phyloP scores from a whole-genome alignment of 2,329 filamentous ascomycete genomes.

The Trichoderma brevicompactum region DNA sequence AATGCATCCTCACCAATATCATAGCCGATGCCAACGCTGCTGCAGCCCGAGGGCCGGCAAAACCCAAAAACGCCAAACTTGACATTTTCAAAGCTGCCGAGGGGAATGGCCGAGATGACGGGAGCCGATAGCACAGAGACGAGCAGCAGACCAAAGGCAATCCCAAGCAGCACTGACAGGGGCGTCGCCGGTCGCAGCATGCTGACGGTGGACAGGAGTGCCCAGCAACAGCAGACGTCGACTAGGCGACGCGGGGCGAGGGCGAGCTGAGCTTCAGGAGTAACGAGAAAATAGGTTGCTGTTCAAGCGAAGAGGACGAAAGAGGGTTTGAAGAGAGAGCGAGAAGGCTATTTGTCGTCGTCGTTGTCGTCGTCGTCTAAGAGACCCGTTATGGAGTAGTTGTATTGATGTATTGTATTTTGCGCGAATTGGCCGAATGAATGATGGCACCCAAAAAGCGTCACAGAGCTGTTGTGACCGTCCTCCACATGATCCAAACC shows the following conservation, averaged over 20 bases:
- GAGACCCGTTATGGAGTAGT: no score
- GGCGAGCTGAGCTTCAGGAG: background rate
- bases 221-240: slow-evolving; percentile 28
- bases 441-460: slow-evolving; percentile 19
- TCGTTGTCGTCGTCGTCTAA: background rate
- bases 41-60: slow-evolving; percentile 71
- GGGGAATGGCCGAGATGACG: slow-evolving; percentile 80
- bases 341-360: background rate
- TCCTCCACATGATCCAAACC: slow-evolving; percentile 21
- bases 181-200: slow-evolving; percentile 94
- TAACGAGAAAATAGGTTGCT: background rate
- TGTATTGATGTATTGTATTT: background rate
- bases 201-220: slow-evolving; percentile 46
- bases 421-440: slow-evolving; percentile 20
- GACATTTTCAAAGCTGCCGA: slow-evolving; percentile 76
- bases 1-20: slow-evolving; percentile 63
- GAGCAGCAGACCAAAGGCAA: slow-evolving; percentile 82
- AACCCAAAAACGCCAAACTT: slow-evolving; percentile 93
- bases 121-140: slow-evolving; percentile 91
- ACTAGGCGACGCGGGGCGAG: slow-evolving; percentile 29
- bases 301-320: background rate
- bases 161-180: slow-evolving; percentile 80
- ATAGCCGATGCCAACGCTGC: slow-evolving; percentile 80
- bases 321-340: background rate
- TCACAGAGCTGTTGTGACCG: slow-evolving; percentile 2